A percentile compares a stretch with the other conserved stretches of the same genome.
Evolutionary conservation across 2,329 filamentous ascomycete species (phyloP).

Genomic region (Aspergillus terreus): DNA sequence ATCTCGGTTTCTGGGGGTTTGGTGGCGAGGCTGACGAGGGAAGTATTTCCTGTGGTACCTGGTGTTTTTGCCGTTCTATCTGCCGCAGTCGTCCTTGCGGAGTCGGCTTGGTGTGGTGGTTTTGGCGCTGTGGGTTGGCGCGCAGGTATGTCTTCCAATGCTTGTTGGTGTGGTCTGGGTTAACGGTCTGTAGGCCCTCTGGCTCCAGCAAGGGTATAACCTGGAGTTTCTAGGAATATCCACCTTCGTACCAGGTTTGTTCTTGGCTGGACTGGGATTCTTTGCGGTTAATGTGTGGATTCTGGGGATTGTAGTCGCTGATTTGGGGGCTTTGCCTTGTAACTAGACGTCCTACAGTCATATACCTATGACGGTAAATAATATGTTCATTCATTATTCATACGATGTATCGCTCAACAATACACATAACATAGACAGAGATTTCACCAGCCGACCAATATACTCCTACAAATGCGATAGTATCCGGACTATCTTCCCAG

Average conservation of each 20-base stretch:
- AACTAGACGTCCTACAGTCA: too few species aligned
- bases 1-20: not conserved
- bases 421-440: not conserved
- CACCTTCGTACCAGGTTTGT: conserved; percentile 82
- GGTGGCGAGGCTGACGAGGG: not conserved
- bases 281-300: conserved; percentile 87
- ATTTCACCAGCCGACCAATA: not conserved
- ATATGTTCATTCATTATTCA: not conserved
- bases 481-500: not conserved
- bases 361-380: too few species aligned
- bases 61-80: conserved; percentile 85
- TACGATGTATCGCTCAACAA: not conserved
- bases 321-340: conserved; percentile 43
- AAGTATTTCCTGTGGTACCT: conserved; percentile 99
- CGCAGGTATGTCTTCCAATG: conserved; percentile 52
- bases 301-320: conserved; percentile 71
- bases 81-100: conserved; percentile 70
- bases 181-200: conserved; percentile 48
- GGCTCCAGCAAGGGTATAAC: conserved; percentile 71
- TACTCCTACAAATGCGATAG: not conserved
- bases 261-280: conserved; percentile 70
- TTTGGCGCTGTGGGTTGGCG: conserved; percentile 67
- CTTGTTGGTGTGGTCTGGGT: conserved; percentile 31
- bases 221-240: conserved; percentile 78
- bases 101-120: conserved; percentile 63